These are phyloP conservation scores for Blastocystis sp. DNA, from an alignment of 352 stramenopile genomes.

Conservation along the genomic window DNA sequence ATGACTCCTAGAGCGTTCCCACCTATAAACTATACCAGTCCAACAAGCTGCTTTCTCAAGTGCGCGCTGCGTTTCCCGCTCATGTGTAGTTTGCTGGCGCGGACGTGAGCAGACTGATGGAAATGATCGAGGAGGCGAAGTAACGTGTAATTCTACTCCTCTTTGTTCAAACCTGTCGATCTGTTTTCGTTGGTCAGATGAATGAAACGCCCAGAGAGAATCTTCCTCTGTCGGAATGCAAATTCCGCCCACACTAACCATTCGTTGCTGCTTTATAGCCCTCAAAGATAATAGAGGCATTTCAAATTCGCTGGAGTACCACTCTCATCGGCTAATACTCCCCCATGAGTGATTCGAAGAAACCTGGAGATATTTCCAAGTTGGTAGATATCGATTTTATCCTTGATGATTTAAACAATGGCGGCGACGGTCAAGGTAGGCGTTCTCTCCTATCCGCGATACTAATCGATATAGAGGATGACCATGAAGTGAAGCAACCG, in stretches of 20 bases:
- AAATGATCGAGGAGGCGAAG: conserved; percentile 58
- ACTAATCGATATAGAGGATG: conserved; percentile 35
- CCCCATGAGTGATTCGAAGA: conserved; percentile 25
- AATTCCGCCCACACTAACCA: not conserved
- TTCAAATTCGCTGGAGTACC: not conserved
- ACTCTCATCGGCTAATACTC: conserved; percentile 9
- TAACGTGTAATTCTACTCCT: conserved; percentile 15
- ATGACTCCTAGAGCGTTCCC: conserved; percentile 36
- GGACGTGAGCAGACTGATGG: conserved; percentile 24
- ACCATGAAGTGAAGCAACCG: not conserved
- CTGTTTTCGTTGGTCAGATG: not conserved
- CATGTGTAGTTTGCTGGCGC: conserved; percentile 55
- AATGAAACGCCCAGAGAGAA: conserved; percentile 39
- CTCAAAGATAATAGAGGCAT: not conserved
- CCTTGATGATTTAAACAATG: conserved; percentile 31
- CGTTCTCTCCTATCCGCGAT: conserved; percentile 1
- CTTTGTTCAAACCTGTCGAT: conserved; percentile 4
- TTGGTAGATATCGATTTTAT: conserved; percentile 38
- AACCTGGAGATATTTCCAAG: not conserved
- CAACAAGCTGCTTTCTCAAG: conserved; percentile 59
- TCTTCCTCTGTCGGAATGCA: conserved; percentile 5
- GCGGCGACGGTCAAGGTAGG: conserved; percentile 30
- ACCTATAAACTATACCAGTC: conserved; percentile 64
- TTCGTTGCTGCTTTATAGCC: not conserved
- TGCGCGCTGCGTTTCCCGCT: not conserved